Evolutionary conservation across 1,284 basidiomycete species (phyloP).

Genomic region (Puccinia hordei): DNA sequence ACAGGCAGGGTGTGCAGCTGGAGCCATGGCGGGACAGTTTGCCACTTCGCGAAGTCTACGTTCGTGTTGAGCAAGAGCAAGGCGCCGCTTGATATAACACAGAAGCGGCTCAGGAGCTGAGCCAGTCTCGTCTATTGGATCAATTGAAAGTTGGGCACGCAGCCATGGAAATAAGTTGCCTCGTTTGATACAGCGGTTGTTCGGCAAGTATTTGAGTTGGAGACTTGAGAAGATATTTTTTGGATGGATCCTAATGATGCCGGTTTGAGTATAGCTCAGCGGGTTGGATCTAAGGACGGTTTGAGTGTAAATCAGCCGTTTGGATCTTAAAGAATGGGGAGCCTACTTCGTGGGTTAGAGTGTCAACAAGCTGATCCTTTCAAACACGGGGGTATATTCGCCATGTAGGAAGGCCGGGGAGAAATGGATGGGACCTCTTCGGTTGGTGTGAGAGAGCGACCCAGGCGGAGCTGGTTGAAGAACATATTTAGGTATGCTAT

Average conservation of each 20-base stretch:
- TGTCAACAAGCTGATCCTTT: neutral
- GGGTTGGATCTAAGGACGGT: too few relatives aligned
- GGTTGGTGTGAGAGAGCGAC: neutral
- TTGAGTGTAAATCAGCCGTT: too few relatives aligned
- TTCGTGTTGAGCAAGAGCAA: constrained; percentile 38
- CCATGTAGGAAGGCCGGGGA: neutral
- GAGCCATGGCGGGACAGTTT: constrained; percentile 1
- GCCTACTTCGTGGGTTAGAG: neutral
- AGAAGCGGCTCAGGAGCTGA: constrained; percentile 38
- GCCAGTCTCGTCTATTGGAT: constrained; percentile 40
- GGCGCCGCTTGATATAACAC: constrained; percentile 44
- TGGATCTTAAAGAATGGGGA: neutral
- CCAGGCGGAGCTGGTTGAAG: neutral
- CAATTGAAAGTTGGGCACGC: constrained; percentile 40
- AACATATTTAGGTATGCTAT: neutral
- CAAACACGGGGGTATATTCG: neutral
- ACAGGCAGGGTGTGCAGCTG: neutral
- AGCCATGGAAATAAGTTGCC: constrained; percentile 50
- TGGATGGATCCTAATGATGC: neutral
- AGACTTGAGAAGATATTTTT: neutral
- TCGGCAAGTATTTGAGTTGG: neutral
- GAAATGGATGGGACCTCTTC: neutral
- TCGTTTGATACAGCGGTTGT: constrained; percentile 25
- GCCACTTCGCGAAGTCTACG: constrained; percentile 25
- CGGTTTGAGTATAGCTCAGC: too few relatives aligned